Percentiles rank a stretch among this genome's conserved stretches.
Conservation (phyloP, 768 basidiomycete species). For the Phylloporus sp. region DNA sequence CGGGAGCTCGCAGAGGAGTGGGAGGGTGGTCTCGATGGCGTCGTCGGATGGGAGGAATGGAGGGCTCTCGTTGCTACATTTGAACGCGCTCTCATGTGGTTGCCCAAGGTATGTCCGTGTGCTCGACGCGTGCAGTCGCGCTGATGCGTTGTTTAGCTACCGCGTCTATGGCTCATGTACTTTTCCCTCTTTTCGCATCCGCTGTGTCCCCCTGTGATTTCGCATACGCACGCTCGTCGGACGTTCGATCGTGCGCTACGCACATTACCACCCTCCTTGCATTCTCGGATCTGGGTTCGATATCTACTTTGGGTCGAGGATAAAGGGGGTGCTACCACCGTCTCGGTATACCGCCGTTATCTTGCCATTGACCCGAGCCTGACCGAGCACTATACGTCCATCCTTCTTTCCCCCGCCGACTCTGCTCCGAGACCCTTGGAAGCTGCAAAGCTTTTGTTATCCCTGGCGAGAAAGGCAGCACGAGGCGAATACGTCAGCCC, state of each 20-base stretch:
- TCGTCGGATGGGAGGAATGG: conserved; percentile 98
- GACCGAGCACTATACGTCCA: conserved; percentile 71
- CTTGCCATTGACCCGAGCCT: conserved; percentile 75
- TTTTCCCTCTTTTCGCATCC: conserved; percentile 88
- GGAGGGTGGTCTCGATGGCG: conserved; percentile 80
- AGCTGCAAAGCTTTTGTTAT: conserved; percentile 86
- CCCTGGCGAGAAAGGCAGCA: conserved; percentile 78
- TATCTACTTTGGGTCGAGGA: conserved; percentile 91
- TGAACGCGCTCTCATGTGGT: conserved; percentile 92
- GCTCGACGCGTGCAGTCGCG: neutral
- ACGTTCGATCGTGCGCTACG: conserved; percentile 94
- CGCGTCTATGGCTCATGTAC: conserved; percentile 92
- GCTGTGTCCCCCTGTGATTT: conserved; percentile 76
- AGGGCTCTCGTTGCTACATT: conserved; percentile 80
- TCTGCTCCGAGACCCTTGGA: conserved; percentile 78
- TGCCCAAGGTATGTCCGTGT: conserved; percentile 66
- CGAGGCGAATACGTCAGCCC: conserved; percentile 81
- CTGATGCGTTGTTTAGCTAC: conserved; percentile 53
- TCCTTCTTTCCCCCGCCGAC: conserved; percentile 59
- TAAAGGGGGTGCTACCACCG: conserved; percentile 73
- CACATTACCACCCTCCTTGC: conserved; percentile 89
- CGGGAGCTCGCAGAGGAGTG: conserved; percentile 76
- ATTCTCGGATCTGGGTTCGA: conserved; percentile 86
- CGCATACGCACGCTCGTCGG: conserved; percentile 85
- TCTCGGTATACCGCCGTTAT: conserved; percentile 85